phyloP scores from a whole-genome alignment of 768 basidiomycete genomes.

The Trametes coccinea region DNA sequence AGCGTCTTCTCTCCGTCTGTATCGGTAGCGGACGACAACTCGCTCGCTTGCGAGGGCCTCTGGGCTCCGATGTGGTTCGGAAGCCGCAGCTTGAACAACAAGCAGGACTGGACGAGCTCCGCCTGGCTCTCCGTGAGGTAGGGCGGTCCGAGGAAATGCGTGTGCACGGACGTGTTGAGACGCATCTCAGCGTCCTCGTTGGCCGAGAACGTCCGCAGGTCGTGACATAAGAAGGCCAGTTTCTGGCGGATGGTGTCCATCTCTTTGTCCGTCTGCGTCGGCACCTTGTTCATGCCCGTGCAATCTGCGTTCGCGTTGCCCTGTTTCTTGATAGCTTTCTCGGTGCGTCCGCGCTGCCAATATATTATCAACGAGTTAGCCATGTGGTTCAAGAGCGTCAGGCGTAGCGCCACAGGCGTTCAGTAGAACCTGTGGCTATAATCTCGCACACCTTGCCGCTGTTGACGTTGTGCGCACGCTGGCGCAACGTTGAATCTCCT shows the following conservation, averaged over 20 bases:
- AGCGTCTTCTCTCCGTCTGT: background rate
- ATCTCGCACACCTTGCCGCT: too few relatives aligned
- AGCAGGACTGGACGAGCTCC: background rate
- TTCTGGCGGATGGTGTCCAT: background rate
- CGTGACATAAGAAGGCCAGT: background rate
- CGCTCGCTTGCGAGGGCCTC: background rate
- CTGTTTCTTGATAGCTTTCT: too few relatives aligned
- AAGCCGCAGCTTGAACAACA: background rate
- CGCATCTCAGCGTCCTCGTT: background rate
- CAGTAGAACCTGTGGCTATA: background rate
- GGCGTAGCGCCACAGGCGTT: background rate
- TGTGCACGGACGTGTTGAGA: background rate
- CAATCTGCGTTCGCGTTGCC: too few relatives aligned
- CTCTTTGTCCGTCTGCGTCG: background rate
- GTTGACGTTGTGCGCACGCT: too few relatives aligned
- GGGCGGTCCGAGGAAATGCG: background rate
- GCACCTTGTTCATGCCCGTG: too few relatives aligned
- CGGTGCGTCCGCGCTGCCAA: too few relatives aligned
- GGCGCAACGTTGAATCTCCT: too few relatives aligned
- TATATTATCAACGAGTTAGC: too few relatives aligned
- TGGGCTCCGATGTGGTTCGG: background rate
- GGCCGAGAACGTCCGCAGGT: conserved; percentile 7
- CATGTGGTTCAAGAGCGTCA: too few relatives aligned
- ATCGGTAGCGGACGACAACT: background rate
- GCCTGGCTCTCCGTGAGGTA: background rate